Conservation (phyloP, 371 early-diverging fungal species). For the Cokeromyces recurvatus region DNA sequence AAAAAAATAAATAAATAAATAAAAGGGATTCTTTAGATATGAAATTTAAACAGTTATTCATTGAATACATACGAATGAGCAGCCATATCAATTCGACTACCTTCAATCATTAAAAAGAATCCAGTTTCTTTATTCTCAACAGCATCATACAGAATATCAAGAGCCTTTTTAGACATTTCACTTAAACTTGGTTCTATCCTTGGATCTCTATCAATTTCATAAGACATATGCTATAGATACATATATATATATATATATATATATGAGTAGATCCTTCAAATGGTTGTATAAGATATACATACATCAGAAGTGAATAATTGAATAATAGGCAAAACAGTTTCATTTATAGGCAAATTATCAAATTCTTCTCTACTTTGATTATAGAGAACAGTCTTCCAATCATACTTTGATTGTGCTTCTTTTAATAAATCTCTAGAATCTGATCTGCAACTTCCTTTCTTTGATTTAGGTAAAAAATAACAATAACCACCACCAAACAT, state of each 20-base stretch:
- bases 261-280: too few species aligned
- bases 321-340: slow-evolving; percentile 62
- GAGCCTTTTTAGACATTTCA: slow-evolving; percentile 82
- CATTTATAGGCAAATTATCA: slow-evolving; percentile 37
- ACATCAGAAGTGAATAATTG: slow-evolving; percentile 57
- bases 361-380: slow-evolving; percentile 47
- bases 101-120: slow-evolving; percentile 96
- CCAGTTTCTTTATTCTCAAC: slow-evolving; percentile 50
- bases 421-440: slow-evolving; percentile 68
- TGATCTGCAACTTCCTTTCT: slow-evolving; percentile 55
- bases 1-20: background rate
- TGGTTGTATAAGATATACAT: background rate
- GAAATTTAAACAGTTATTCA: background rate
- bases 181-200: slow-evolving; percentile 69
- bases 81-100: slow-evolving; percentile 89
- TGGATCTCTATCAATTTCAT: slow-evolving; percentile 79
- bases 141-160: slow-evolving; percentile 55
- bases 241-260: too few species aligned
- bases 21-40: too few species aligned
- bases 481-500: slow-evolving; percentile 93
- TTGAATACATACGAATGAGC: slow-evolving; percentile 55
- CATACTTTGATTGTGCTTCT: slow-evolving; percentile 45
- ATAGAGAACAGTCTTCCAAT: slow-evolving; percentile 59
- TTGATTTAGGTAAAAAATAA: slow-evolving; percentile 68
- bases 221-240: slow-evolving; percentile 72